Evolutionary conservation across 768 basidiomycete species (phyloP).

Genomic region (Clitopilus passeckerianus): DNA sequence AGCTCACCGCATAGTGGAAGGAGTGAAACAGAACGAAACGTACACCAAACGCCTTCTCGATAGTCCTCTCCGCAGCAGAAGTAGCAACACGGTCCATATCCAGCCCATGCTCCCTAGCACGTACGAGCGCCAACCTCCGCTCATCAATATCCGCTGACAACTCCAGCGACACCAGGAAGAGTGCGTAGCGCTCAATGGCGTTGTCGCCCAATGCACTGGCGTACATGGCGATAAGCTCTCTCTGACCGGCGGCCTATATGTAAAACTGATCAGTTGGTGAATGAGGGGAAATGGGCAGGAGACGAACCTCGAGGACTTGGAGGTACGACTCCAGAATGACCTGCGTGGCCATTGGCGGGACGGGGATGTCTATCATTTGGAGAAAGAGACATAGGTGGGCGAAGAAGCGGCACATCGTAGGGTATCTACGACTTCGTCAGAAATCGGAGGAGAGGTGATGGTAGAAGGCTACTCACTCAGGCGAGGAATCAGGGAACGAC

Average conservation of each 20-base stretch:
- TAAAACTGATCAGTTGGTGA: not conserved
- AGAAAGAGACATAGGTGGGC: constrained; percentile 90
- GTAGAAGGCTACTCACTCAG: constrained; percentile 43
- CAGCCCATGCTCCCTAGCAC: constrained; percentile 80
- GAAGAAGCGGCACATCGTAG: constrained; percentile 81
- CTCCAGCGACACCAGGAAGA: constrained; percentile 79
- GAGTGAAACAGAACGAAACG: constrained; percentile 9
- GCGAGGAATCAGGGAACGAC: constrained; percentile 38
- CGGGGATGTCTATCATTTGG: constrained; percentile 70
- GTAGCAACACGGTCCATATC: constrained; percentile 78
- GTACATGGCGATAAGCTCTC: constrained; percentile 90
- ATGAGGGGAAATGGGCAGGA: not conserved
- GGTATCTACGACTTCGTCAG: constrained; percentile 40
- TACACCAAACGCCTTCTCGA: constrained; percentile 67
- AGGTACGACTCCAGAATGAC: constrained; percentile 86
- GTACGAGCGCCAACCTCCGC: constrained; percentile 62
- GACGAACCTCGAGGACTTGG: constrained; percentile 72
- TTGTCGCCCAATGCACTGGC: constrained; percentile 87
- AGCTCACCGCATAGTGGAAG: constrained; percentile 1
- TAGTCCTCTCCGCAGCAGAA: constrained; percentile 73
- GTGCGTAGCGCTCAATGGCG: constrained; percentile 87
- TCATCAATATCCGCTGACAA: constrained; percentile 59
- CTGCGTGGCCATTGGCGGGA: constrained; percentile 74
- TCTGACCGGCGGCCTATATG: constrained; percentile 63
- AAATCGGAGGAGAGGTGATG: not conserved